Percentiles rank a stretch among this genome's conserved stretches.
These are phyloP conservation scores for Leptodermis oblonga DNA, from an alignment of 257 asterid genomes.

Conservation along the genomic window DNA sequence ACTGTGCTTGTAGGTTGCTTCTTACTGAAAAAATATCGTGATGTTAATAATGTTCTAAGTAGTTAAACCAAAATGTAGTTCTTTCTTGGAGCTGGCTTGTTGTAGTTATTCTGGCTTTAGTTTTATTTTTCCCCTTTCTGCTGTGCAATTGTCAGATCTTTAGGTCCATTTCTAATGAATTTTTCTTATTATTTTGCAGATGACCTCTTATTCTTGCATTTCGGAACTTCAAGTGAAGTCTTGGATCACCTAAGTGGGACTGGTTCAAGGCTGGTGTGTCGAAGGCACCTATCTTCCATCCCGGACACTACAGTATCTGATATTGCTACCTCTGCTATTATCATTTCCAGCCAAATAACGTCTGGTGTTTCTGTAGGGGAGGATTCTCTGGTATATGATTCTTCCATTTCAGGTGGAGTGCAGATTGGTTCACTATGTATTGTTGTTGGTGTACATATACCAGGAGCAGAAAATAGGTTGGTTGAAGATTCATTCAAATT, in stretches of 20 bases:
- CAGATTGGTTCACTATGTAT: slow-evolving; percentile 91
- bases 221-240: slow-evolving; percentile 97
- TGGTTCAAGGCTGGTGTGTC: slow-evolving; percentile 76
- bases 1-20: slow-evolving; percentile 81
- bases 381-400: slow-evolving; percentile 86
- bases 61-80: not conserved
- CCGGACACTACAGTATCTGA: slow-evolving; percentile 89
- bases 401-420: slow-evolving; percentile 60
- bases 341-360: slow-evolving; percentile 76
- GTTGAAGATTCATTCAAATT: slow-evolving; percentile 49
- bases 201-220: slow-evolving; percentile 89
- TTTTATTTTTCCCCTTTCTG: not conserved
- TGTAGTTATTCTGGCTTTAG: not conserved
- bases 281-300: slow-evolving; percentile 91
- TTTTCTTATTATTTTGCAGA: slow-evolving; percentile 36
- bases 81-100: not conserved
- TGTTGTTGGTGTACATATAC: slow-evolving; percentile 74
- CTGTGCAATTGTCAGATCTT: not conserved
- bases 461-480: slow-evolving; percentile 26
- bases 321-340: slow-evolving; percentile 83
- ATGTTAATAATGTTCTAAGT: slow-evolving; percentile 21
- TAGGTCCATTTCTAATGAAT: slow-evolving; percentile 3
- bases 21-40: slow-evolving; percentile 23
- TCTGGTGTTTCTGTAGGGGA: slow-evolving; percentile 88
- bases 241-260: slow-evolving; percentile 83